These are phyloP conservation scores for Lithohypha guttulata DNA, from an alignment of 2,329 filamentous ascomycete genomes.

Conservation along the genomic window DNA sequence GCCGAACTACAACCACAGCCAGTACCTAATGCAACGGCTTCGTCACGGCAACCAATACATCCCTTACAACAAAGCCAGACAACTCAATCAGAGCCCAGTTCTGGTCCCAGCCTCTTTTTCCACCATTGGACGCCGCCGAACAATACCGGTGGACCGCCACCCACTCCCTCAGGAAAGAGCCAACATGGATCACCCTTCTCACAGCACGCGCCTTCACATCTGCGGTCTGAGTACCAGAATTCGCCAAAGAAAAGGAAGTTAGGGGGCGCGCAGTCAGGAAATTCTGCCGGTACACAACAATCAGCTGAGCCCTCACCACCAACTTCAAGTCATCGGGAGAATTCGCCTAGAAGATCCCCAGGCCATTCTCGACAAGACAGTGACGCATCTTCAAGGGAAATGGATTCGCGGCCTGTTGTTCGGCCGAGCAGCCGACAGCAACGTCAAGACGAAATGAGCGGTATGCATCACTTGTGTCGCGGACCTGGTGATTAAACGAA, in stretches of 20 bases:
- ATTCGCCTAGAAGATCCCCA: slow-evolving; percentile 45
- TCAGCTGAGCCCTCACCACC: slow-evolving; percentile 39
- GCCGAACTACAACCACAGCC: slow-evolving; percentile 26
- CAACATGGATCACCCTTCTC: slow-evolving; percentile 38
- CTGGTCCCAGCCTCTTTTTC: slow-evolving; percentile 72
- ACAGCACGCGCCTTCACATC: slow-evolving; percentile 38
- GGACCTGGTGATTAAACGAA: slow-evolving; percentile 6
- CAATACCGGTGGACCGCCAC: slow-evolving; percentile 56
- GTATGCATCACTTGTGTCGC: slow-evolving; percentile 7
- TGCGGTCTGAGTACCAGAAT: slow-evolving; percentile 53
- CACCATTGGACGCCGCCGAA: slow-evolving; percentile 83
- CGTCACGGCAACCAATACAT: slow-evolving; percentile 38
- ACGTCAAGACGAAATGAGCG: slow-evolving; percentile 19
- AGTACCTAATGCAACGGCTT: slow-evolving; percentile 22
- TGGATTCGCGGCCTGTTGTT: slow-evolving; percentile 15
- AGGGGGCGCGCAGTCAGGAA: slow-evolving; percentile 38
- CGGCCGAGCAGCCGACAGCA: slow-evolving; percentile 23
- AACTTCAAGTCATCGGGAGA: slow-evolving; percentile 41
- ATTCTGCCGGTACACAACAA: slow-evolving; percentile 40
- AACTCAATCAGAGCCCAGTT: slow-evolving; percentile 46
- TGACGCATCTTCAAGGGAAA: slow-evolving; percentile 43
- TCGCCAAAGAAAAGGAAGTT: slow-evolving; percentile 82
- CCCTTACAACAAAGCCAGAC: slow-evolving; percentile 44
- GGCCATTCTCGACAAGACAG: slow-evolving; percentile 54
- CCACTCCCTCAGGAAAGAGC: slow-evolving; percentile 64